Evolutionary conservation across 2,329 filamentous ascomycete species (phyloP).

Genomic region (Parastagonospora avenae): DNA sequence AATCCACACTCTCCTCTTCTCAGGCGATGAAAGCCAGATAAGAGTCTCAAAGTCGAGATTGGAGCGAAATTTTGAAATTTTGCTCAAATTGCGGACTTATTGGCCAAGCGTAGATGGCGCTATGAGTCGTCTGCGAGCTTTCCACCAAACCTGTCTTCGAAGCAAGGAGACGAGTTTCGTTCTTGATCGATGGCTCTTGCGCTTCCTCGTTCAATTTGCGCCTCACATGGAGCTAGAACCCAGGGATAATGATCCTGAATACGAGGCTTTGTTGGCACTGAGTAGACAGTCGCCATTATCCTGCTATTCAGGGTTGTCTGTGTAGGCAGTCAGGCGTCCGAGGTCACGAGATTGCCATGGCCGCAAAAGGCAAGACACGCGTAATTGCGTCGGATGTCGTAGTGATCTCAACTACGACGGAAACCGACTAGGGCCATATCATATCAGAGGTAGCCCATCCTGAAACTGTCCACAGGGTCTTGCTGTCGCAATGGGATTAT

Average conservation of each 20-base stretch:
- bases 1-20: slow-evolving; percentile 30
- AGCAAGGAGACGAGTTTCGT: slow-evolving; percentile 34
- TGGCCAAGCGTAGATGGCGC: slow-evolving; percentile 32
- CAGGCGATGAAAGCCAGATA: slow-evolving; percentile 24
- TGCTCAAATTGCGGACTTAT: slow-evolving; percentile 24
- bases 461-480: no score
- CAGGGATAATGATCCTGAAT: slow-evolving; percentile 31
- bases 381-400: not conserved
- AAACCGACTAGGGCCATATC: no score
- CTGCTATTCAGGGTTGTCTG: slow-evolving; percentile 23
- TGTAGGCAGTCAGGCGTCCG: not conserved
- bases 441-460: no score
- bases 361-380: no score
- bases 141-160: slow-evolving; percentile 31
- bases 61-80: slow-evolving; percentile 31
- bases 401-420: not conserved
- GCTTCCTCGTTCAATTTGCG: slow-evolving; percentile 31
- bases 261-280: slow-evolving; percentile 27
- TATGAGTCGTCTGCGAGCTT: slow-evolving; percentile 30
- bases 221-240: slow-evolving; percentile 34
- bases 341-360: no score
- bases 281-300: slow-evolving; percentile 30
- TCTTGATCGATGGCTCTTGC: slow-evolving; percentile 29
- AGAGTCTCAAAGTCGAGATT: slow-evolving; percentile 26
- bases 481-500: no score